phyloP scores from a whole-genome alignment of 768 basidiomycete genomes.

The Dacryopinax primogenitus region DNA sequence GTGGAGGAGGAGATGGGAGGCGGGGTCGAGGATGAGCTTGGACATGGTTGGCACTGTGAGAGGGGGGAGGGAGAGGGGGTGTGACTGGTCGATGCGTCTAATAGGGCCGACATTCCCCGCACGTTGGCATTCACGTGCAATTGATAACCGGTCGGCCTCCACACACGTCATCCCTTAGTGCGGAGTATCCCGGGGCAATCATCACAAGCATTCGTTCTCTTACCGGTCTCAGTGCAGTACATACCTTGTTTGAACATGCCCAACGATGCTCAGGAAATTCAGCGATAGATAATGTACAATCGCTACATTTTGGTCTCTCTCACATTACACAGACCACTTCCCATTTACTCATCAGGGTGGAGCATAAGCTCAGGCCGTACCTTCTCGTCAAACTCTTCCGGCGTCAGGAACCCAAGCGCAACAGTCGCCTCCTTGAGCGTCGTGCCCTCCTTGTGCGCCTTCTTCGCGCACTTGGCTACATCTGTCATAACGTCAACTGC shows the following conservation, averaged over 20 bases:
- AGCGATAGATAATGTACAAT: no score
- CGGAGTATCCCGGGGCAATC: no score
- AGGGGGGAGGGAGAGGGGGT: not conserved
- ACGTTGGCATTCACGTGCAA: no score
- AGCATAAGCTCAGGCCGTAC: conserved; percentile 89
- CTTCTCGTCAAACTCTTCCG: conserved; percentile 88
- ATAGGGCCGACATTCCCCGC: not conserved
- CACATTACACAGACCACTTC: no score
- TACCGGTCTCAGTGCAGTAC: no score
- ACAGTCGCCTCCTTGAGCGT: conserved; percentile 94
- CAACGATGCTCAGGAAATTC: no score
- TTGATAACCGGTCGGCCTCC: no score
- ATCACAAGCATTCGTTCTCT: no score
- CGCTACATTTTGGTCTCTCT: no score
- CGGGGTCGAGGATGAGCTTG: conserved; percentile 12
- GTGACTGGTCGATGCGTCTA: not conserved
- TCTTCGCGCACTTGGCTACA: conserved; percentile 97
- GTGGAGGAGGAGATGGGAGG: conserved; percentile 60
- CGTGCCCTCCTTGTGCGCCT: conserved; percentile 97
- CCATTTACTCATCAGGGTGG: conserved; percentile 49
- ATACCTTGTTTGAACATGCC: no score
- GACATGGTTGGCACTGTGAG: not conserved
- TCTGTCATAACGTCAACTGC: conserved; percentile 37
- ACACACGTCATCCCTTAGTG: no score
- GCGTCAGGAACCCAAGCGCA: conserved; percentile 66